Base-by-base conservation (phyloP, 139 green algal species). In the Micractinium sp. region DNA sequence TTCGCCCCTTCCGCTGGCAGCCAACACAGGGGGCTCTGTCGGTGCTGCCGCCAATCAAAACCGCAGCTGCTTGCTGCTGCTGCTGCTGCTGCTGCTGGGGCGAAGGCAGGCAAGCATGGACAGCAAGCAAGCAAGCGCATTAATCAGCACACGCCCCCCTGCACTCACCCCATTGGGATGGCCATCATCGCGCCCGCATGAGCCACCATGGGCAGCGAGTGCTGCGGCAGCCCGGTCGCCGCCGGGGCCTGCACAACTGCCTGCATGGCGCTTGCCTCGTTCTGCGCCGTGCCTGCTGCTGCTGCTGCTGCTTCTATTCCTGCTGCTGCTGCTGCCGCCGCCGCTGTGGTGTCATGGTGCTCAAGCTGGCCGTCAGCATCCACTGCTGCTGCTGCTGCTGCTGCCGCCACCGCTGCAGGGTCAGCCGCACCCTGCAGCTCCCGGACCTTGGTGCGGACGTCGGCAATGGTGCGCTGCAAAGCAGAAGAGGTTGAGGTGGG, bases 401-500 rank as follows among this genome's bases (percentile, higher is more conserved):
- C 73, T n/a, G 73, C 73, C 22, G 71, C 5, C 3, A 19, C 71
- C 20, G 53, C 61, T n/a, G 15, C 36, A 47, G 66, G 47, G 5
- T 33, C 81, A 22, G 22, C 81, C 15, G 53, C 23, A 31, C 36
- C n/a, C 75, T 90, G 90, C 47, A 88, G 39, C 80, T 92, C 33
- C 60, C 88, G 35, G 3, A 79, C 88, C n/a, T 93, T 93, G 19
- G 25, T 56, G 53, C 82, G 88, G 33, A 93, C 90, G 18, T 77
- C 87, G 31, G 88, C 80, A 27, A 93, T 84, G 1, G 87, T 91
- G 22, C 90, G 82, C 80, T 79, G 69, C n/a, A 92, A 1, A 22
- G 18, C 29, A 22, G 15, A 89, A 35, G 85, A 78, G 38, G 69
- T 31, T 31, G 73, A 38, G 86, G 60, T 3, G 73, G 74, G 87